A percentile compares a stretch with the other conserved stretches of the same genome.
These are phyloP conservation scores for Hypoxylon fragiforme DNA, from an alignment of 495 filamentous ascomycete species.

Conservation along the genomic window DNA sequence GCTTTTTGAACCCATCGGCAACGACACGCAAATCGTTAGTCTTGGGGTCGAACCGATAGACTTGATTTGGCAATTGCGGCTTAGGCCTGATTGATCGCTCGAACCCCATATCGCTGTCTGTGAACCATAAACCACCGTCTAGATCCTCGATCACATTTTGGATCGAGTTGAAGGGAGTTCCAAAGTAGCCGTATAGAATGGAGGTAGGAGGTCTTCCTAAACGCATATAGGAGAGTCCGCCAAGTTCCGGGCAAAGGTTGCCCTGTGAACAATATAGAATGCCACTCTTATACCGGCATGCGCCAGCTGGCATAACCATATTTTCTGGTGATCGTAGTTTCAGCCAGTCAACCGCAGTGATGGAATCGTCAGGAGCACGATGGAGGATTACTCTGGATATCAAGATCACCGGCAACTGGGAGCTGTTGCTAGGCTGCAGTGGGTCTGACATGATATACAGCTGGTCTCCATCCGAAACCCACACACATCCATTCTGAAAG, in stretches of 20 bases:
- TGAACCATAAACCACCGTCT: slow-evolving; percentile 55
- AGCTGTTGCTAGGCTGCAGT: slow-evolving; percentile 42
- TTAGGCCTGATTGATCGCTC: slow-evolving; percentile 47
- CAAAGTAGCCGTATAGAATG: slow-evolving; percentile 47
- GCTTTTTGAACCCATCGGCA: slow-evolving; percentile 47
- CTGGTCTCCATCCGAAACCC: slow-evolving; percentile 37
- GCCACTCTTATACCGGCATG: slow-evolving; percentile 29
- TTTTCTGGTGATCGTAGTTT: slow-evolving; percentile 47
- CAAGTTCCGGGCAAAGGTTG: slow-evolving; percentile 40
- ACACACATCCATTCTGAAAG: slow-evolving; percentile 68
- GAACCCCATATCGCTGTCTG: slow-evolving; percentile 48
- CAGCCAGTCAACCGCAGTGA: slow-evolving; percentile 43
- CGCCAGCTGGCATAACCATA: slow-evolving; percentile 62
- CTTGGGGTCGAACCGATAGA: slow-evolving; percentile 47
- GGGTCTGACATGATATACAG: slow-evolving; percentile 65
- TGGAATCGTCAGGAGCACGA: slow-evolving; percentile 22
- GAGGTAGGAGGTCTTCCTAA: slow-evolving; percentile 40
- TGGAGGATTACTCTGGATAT: slow-evolving; percentile 45
- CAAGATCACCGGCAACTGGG: slow-evolving; percentile 45
- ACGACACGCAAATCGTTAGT: slow-evolving; percentile 44
- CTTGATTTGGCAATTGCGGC: slow-evolving; percentile 49
- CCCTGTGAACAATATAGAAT: slow-evolving; percentile 59
- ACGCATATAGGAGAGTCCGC: slow-evolving; percentile 57
- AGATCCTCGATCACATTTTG: slow-evolving; percentile 45
- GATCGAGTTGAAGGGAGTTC: slow-evolving; percentile 51